Percentiles rank a stretch among this genome's conserved stretches.
phyloP scores from a whole-genome alignment of 2,329 filamentous ascomycete species.

The Xenoacremonium recifei region DNA sequence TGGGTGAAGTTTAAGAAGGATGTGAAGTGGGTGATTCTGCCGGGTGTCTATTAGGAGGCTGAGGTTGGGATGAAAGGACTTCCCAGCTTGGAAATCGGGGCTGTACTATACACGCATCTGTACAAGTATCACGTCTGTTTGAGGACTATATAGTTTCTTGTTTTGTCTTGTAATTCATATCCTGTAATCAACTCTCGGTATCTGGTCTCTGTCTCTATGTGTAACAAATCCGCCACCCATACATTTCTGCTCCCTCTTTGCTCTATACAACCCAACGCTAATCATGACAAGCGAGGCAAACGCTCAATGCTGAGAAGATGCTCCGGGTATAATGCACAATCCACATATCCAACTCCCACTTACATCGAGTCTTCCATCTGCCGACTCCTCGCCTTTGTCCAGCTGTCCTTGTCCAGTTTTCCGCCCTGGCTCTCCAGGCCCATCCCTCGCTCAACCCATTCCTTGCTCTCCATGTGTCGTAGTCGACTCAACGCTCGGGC shows the following conservation, averaged over 20 bases:
- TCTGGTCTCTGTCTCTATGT: background rate
- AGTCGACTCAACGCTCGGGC: slow-evolving; percentile 81
- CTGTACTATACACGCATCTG: too few species aligned
- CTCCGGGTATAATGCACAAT: slow-evolving; percentile 28
- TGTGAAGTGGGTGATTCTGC: slow-evolving; percentile 35
- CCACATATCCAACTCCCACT: slow-evolving; percentile 18
- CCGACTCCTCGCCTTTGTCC: slow-evolving; percentile 62
- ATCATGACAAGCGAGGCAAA: slow-evolving; percentile 24
- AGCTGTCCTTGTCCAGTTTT: slow-evolving; percentile 62
- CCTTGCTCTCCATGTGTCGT: slow-evolving; percentile 87
- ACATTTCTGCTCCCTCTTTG: background rate
- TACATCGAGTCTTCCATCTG: slow-evolving; percentile 69
- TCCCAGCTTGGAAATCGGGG: too few species aligned
- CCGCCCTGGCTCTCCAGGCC: slow-evolving; percentile 64
- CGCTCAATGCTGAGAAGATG: slow-evolving; percentile 23
- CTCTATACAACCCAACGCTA: slow-evolving; percentile 8
- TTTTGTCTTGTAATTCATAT: slow-evolving; percentile 7
- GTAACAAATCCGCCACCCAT: background rate
- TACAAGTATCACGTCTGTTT: too few species aligned
- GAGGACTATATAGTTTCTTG: slow-evolving; percentile 1
- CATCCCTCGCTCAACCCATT: slow-evolving; percentile 89
- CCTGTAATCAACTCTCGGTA: too few species aligned
- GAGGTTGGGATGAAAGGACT: too few species aligned
- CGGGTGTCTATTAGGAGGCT: slow-evolving; percentile 33
- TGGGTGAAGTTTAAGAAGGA: slow-evolving; percentile 38